Percentiles rank a stretch among this genome's conserved stretches.
These are phyloP conservation scores for Arachnomyces sp. DNA, from an alignment of 2,329 filamentous ascomycete species.

Conservation along the genomic window DNA sequence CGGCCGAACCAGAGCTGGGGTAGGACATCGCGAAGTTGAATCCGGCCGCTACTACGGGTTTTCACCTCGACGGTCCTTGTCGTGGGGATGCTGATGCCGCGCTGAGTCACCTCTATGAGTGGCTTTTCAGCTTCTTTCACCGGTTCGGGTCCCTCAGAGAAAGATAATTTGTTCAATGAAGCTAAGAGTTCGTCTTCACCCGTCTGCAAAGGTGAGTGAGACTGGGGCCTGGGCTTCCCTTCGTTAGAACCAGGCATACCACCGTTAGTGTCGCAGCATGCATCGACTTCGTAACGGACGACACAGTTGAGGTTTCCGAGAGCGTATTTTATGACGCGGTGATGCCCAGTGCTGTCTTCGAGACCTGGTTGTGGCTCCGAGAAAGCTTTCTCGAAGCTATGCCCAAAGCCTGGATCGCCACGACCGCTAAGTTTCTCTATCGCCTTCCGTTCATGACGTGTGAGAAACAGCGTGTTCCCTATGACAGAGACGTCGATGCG, in stretches of 20 bases:
- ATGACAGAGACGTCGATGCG: constrained; percentile 26
- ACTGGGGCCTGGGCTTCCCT: no score
- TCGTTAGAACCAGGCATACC: no score
- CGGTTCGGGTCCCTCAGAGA: no score
- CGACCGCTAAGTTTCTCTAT: constrained; percentile 9
- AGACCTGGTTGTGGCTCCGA: constrained; percentile 15
- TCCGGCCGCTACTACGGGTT: constrained; percentile 11
- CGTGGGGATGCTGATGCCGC: constrained; percentile 9
- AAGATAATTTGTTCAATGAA: not conserved
- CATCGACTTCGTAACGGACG: constrained; percentile 24
- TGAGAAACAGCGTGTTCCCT: constrained; percentile 26
- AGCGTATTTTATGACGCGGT: constrained; percentile 19
- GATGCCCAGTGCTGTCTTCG: constrained; percentile 15
- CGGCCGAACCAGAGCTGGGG: constrained; percentile 20
- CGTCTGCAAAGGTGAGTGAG: not conserved
- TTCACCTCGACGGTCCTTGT: constrained; percentile 13
- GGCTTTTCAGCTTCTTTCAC: no score
- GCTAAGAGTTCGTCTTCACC: not conserved
- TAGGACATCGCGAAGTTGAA: constrained; percentile 4
- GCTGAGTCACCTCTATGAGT: constrained; percentile 6
- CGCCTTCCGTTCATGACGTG: constrained; percentile 19
- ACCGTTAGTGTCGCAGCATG: constrained; percentile 11
- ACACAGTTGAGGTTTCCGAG: constrained; percentile 20
- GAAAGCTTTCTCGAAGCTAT: constrained; percentile 24
- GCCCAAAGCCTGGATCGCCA: constrained; percentile 21